Evolutionary conservation across 2,329 filamentous ascomycete species (phyloP), one percentile per base, ranked within the genome.

Genomic region (Hypoxylon sp.): DNA sequence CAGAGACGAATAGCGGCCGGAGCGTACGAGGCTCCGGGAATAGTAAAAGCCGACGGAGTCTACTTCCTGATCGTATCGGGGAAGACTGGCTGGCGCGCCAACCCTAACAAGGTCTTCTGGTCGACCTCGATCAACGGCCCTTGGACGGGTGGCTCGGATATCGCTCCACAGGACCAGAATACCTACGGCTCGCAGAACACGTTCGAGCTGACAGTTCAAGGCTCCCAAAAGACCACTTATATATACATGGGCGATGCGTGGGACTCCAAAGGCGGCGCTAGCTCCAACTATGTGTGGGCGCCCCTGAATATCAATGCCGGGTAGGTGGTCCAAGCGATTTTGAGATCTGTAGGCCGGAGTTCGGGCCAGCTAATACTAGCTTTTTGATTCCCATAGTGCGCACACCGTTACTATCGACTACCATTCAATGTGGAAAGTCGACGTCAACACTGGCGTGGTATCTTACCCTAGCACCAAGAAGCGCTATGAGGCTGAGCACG

Each of bases 391-490:
- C 18, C 22, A 49, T 44, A 72, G 73, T 14, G 66, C 70, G 0
- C 76, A 77, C 50, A 77, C 73, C 9, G 70, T 79, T 2, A 73
- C 71, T 2, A 65, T 80, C 40, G 73, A 80, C 38, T 80, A 80
- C 54, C 74, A 80, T 68, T 70, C 75, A 16, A 79, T 79, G 76
- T 80, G 78, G 78, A 78, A 77, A 66, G 71, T 80, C 24, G 76
- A 80, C 54, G 71, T 76, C 1, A 74, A 72, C 8, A 80, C 79
- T 4, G 78, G 78, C 5, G 77, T 73, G 2, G 75, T 80, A 11
- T 74, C 68, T 24, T 73, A 69, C 53, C 76, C 76, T 22, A 70
- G 57, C 36, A 68, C 68, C 24, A 71, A 71, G 64, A 78, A 76
- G 64, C 73, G 77, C n/a, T 80, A 79, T 64, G 76, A 77, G 54